Evolutionary conservation across 1,284 basidiomycete genomes (phyloP), one percentile per base, ranked within the genome.

Genomic region (Ceratobasidium sp.): DNA sequence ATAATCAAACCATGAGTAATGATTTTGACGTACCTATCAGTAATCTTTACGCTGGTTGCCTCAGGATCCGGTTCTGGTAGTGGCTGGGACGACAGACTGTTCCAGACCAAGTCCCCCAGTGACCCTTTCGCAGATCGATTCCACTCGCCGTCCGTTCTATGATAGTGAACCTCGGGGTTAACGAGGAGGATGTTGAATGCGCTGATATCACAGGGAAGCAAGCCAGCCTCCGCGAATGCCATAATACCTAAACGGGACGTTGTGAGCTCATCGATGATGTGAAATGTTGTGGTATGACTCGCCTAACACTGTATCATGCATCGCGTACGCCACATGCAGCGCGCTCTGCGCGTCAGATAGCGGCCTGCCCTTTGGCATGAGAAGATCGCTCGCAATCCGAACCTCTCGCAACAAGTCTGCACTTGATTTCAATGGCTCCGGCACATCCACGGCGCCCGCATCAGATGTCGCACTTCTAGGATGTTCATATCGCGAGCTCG

Each of bases 191-290:
- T 59, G 15, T 59, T 59, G 26, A 28, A 59, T 5, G 26, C 56
- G 26, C 56, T 59, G 56, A 59, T 59, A 33, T 59, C 56, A 26
- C 56, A 33, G 56, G 23, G 56, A 23, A 59, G 4, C 56, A 59
- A 28, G 3, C 56, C 56, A 4, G 26, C 56, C 26, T 59, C 56
- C 5, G 56, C 56, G 26, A 26, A 59, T 3, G 56, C 56, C 5
- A 26, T 26, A 33, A 59, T 59, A 59, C 56, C 56, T 59, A 26
- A 59, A 28, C 20, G 6, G 9, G 26, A n/a, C n/a, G n/a, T n/a
- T n/a, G n/a, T n/a, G n/a, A n/a, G n/a, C n/a, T n/a, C n/a, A n/a
- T n/a, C n/a, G n/a, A n/a, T n/a, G n/a, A n/a, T n/a, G n/a, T n/a
- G n/a, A n/a, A n/a, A n/a, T n/a, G n/a, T n/a, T 33, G 15, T 23